phyloP scores from a whole-genome alignment of 2,329 filamentous ascomycete species.

The Aspergillus pseudoglaucus region DNA sequence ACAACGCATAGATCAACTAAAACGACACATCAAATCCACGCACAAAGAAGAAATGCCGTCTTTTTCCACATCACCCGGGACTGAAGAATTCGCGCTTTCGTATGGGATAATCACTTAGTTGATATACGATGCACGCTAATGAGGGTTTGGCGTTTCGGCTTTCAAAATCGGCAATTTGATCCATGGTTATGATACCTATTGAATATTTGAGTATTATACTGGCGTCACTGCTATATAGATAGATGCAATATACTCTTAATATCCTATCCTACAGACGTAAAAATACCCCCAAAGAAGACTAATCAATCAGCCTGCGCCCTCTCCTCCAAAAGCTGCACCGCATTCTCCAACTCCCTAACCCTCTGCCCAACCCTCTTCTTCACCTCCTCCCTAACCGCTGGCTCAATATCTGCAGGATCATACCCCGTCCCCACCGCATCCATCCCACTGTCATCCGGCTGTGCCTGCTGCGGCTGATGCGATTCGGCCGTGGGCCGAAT shows the following conservation, averaged over 20 bases:
- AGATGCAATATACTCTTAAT: background rate
- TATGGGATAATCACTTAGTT: constrained; percentile 10
- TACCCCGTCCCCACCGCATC: constrained; percentile 25
- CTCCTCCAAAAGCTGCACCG: constrained; percentile 38
- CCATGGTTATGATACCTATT: background rate
- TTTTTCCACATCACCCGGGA: constrained; percentile 16
- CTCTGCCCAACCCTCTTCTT: constrained; percentile 38
- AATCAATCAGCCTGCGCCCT: constrained; percentile 30
- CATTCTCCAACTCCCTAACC: constrained; percentile 42
- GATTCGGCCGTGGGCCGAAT: constrained; percentile 3
- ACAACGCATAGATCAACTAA: constrained; percentile 31
- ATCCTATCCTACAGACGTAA: background rate
- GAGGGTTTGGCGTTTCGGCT: background rate
- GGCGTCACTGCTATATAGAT: background rate
- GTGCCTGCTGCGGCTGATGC: constrained; percentile 2
- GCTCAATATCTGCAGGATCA: constrained; percentile 23
- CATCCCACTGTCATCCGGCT: constrained; percentile 5
- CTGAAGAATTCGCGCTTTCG: constrained; percentile 16
- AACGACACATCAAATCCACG: constrained; percentile 33
- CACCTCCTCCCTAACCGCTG: constrained; percentile 36
- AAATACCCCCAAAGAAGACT: no score
- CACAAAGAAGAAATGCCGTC: constrained; percentile 24
- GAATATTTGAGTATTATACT: background rate
- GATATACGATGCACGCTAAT: background rate
- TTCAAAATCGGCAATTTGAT: background rate